These are phyloP conservation scores for Ophidiomyces ophidiicola DNA, from an alignment of 2,329 filamentous ascomycete genomes.

Conservation along the genomic window DNA sequence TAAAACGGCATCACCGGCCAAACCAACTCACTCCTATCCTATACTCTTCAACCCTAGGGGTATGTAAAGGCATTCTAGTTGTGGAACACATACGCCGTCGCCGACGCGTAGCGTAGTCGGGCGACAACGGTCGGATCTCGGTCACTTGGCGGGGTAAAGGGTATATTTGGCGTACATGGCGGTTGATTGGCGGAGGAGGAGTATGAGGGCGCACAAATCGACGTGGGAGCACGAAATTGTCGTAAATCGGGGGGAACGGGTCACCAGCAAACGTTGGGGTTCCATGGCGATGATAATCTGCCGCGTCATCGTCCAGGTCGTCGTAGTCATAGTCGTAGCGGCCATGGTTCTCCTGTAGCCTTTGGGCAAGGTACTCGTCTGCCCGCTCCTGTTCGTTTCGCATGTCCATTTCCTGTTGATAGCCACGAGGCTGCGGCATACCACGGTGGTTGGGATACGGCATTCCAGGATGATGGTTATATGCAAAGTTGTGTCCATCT, in stretches of 20 bases:
- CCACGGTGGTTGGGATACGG: too few species aligned
- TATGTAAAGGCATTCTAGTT: background rate
- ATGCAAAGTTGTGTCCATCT: constrained; percentile 67
- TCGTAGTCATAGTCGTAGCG: constrained; percentile 2
- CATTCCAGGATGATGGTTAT: too few species aligned
- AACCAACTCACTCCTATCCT: background rate
- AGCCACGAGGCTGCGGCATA: constrained; percentile 20
- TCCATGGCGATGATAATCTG: background rate
- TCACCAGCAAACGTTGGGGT: too few species aligned
- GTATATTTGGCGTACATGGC: background rate
- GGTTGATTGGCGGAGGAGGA: background rate
- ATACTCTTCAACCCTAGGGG: background rate
- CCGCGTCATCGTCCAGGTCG: background rate
- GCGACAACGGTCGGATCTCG: background rate
- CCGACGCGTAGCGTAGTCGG: constrained; percentile 1
- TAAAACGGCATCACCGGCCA: background rate
- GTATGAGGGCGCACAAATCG: background rate
- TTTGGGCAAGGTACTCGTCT: constrained; percentile 41
- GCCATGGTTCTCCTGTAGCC: constrained; percentile 31
- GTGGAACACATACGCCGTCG: constrained; percentile 3
- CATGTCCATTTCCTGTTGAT: constrained; percentile 40
- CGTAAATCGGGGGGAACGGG: constrained; percentile 3
- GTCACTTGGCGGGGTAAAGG: background rate
- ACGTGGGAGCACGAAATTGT: constrained; percentile 1
- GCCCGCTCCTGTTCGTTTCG: constrained; percentile 39